These are phyloP conservation scores for Cymbopogon flexuosus DNA, from an alignment of 202 grass and related monocot genomes.

Conservation along the genomic window DNA sequence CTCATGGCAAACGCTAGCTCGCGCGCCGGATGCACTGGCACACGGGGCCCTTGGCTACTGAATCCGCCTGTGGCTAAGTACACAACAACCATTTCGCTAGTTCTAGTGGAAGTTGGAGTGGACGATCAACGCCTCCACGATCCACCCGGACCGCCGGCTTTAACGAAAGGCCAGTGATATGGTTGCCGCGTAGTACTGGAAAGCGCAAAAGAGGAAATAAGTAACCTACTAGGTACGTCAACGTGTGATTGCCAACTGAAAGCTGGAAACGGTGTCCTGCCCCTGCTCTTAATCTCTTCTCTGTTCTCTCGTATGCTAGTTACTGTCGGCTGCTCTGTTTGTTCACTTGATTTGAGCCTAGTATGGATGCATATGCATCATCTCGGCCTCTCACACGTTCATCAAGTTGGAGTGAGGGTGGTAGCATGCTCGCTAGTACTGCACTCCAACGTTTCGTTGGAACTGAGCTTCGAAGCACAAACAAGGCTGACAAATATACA, in stretches of 20 bases:
- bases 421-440: too few relatives aligned
- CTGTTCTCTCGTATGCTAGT: background rate
- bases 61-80: background rate
- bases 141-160: background rate
- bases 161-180: background rate
- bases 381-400: too few relatives aligned
- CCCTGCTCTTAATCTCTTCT: background rate
- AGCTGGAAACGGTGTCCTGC: background rate
- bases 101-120: background rate
- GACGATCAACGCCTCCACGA: background rate
- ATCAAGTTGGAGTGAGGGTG: too few relatives aligned
- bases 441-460: too few relatives aligned
- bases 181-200: background rate
- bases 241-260: background rate
- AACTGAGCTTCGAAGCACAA: too few relatives aligned
- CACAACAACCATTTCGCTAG: background rate
- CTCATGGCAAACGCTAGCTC: background rate
- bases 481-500: too few relatives aligned
- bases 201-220: constrained; percentile 4
- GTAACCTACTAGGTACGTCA: background rate
- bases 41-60: background rate
- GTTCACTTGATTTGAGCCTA: too few relatives aligned
- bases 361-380: too few relatives aligned
- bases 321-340: too few relatives aligned
- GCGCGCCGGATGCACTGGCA: background rate